phyloP scores from a whole-genome alignment of 441 rosid genomes.

The Macaranga tanarius region DNA sequence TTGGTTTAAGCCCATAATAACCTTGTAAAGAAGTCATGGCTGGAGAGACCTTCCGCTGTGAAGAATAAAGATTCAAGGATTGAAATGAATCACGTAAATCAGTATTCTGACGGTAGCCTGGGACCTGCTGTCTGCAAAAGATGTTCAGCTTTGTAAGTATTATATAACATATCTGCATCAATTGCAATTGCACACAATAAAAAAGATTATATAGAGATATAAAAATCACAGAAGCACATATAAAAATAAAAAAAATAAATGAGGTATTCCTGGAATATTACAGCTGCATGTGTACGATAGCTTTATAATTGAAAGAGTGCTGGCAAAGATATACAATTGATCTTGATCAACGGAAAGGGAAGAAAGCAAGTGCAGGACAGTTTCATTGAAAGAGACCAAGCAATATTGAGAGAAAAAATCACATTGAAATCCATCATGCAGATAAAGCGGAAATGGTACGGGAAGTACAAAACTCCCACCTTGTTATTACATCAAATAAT shows the following conservation, averaged over 20 bases:
- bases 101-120: slow-evolving; percentile 24
- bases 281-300: not conserved
- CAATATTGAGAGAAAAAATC: not conserved
- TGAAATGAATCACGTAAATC: slow-evolving; percentile 61
- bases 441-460: not conserved
- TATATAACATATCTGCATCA: not conserved
- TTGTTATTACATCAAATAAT: too few relatives aligned
- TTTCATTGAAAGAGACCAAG: not conserved
- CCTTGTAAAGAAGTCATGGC: slow-evolving; percentile 58
- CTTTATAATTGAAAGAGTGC: not conserved
- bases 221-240: too few relatives aligned
- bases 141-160: not conserved
- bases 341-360: not conserved
- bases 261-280: too few relatives aligned
- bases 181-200: too few relatives aligned
- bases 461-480: not conserved
- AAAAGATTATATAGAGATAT: too few relatives aligned
- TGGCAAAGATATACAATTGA: not conserved
- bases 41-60: slow-evolving; percentile 41
- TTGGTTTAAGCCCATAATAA: slow-evolving; percentile 42
- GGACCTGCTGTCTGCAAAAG: slow-evolving; percentile 46
- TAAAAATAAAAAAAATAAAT: too few relatives aligned
- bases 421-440: not conserved
- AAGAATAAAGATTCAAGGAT: slow-evolving; percentile 51
- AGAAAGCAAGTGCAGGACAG: not conserved